Conservation (phyloP, 164 flowering plant species). For the grape (Vitis vinifera) region DNA sequence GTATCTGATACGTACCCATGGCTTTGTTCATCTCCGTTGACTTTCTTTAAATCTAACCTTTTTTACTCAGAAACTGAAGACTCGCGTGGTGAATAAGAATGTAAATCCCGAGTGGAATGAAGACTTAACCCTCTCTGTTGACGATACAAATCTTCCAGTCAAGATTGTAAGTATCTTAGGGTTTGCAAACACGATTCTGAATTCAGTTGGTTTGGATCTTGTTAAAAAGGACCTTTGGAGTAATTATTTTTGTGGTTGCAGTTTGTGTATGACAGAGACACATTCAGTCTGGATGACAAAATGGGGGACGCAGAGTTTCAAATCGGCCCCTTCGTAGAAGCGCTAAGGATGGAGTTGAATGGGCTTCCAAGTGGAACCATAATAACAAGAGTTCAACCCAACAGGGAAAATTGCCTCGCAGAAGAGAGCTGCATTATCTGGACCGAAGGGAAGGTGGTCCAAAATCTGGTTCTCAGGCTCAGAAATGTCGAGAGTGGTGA, state of each 20-base stretch:
- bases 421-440: conserved; percentile 61
- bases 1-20: too few species aligned
- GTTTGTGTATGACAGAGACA: conserved; percentile 70
- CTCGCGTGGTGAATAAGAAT: conserved; percentile 61
- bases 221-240: neutral
- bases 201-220: neutral
- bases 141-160: conserved; percentile 55
- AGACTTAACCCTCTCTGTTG: conserved; percentile 66
- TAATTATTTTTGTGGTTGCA: conserved; percentile 21
- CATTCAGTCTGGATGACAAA: conserved; percentile 61
- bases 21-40: too few species aligned
- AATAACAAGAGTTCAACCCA: conserved; percentile 42
- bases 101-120: conserved; percentile 92
- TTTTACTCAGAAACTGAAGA: conserved; percentile 74
- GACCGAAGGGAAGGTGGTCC: conserved; percentile 52
- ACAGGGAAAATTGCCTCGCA: conserved; percentile 58
- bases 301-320: conserved; percentile 84
- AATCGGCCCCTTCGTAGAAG: conserved; percentile 48
- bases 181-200: neutral
- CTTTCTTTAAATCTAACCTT: too few species aligned
- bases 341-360: conserved; percentile 38
- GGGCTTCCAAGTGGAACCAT: conserved; percentile 53
- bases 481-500: conserved; percentile 83
- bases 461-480: conserved; percentile 55
- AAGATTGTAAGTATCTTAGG: conserved; percentile 48